phyloP scores from a whole-genome alignment of 495 filamentous ascomycete species.

The Hypoxylon rickii region DNA sequence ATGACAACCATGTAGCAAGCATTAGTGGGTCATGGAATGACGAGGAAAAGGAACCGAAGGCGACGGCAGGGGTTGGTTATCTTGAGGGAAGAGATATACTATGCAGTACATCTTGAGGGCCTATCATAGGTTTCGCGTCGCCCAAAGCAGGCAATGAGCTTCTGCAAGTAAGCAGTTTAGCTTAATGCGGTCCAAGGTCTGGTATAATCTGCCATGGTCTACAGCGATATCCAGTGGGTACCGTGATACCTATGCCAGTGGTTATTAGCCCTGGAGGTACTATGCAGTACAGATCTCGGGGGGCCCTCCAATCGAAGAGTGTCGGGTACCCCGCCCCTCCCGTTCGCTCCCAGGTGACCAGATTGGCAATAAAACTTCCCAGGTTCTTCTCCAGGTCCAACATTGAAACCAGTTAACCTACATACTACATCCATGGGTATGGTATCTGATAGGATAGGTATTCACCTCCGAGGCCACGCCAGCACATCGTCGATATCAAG shows the following conservation, averaged over 20 bases:
- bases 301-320: background rate
- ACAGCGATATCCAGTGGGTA: too few relatives aligned
- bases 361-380: too few relatives aligned
- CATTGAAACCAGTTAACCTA: too few relatives aligned
- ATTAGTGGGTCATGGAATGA: background rate
- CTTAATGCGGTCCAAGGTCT: constrained; percentile 14
- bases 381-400: too few relatives aligned
- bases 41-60: background rate
- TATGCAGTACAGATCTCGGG: background rate
- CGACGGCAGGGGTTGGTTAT: constrained; percentile 11
- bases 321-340: constrained; percentile 4
- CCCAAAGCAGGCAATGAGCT: constrained; percentile 24
- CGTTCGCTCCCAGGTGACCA: constrained; percentile 17
- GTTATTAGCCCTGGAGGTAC: too few relatives aligned
- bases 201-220: too few relatives aligned
- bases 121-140: constrained; percentile 20
- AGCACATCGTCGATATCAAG: too few relatives aligned
- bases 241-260: too few relatives aligned
- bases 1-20: constrained; percentile 7
- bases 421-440: too few relatives aligned
- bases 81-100: constrained; percentile 2
- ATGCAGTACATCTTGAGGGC: background rate
- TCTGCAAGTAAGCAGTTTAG: constrained; percentile 19
- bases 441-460: too few relatives aligned
- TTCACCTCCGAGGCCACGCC: too few relatives aligned